A percentile compares a stretch with the other conserved stretches of the same genome.
phyloP scores from a whole-genome alignment of 352 stramenopile genomes.

The Pythium biforme region DNA sequence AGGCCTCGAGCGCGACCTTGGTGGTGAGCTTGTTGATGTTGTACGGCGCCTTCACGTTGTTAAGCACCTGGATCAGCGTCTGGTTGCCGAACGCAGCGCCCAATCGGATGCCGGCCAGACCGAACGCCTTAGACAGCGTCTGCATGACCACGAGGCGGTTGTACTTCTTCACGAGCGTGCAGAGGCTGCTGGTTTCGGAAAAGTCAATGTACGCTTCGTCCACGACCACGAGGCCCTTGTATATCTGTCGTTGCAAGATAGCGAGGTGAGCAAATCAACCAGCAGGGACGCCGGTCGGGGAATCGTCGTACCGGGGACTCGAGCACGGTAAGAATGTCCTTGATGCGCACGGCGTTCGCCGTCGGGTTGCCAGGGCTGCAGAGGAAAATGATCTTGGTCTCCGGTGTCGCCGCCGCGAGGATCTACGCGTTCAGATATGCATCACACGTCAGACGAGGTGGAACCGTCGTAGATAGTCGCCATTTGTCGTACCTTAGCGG shows the following conservation, averaged over 20 bases:
- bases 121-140: constrained; percentile 98
- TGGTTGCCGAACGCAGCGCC: constrained; percentile 90
- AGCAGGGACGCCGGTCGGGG: neutral
- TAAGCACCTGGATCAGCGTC: constrained; percentile 96
- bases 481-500: constrained; percentile 45
- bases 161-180: constrained; percentile 91
- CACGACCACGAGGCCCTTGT: constrained; percentile 95
- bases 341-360: constrained; percentile 90
- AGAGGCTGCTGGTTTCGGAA: constrained; percentile 66
- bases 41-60: constrained; percentile 99
- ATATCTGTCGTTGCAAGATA: constrained; percentile 36
- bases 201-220: constrained; percentile 99
- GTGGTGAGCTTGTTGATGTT: constrained; percentile 98
- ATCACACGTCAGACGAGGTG: no score
- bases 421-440: constrained; percentile 62
- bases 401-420: constrained; percentile 78
- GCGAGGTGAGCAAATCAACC: neutral
- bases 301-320: constrained; percentile 51
- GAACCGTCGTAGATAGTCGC: no score
- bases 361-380: constrained; percentile 98
- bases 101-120: constrained; percentile 94
- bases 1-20: constrained; percentile 70
- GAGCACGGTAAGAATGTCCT: constrained; percentile 90
- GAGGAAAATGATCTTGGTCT: constrained; percentile 97
- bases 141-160: constrained; percentile 96